These are phyloP conservation scores for Spergularia azorica DNA, from an alignment of 179 eudicot genomes.

Conservation along the genomic window DNA sequence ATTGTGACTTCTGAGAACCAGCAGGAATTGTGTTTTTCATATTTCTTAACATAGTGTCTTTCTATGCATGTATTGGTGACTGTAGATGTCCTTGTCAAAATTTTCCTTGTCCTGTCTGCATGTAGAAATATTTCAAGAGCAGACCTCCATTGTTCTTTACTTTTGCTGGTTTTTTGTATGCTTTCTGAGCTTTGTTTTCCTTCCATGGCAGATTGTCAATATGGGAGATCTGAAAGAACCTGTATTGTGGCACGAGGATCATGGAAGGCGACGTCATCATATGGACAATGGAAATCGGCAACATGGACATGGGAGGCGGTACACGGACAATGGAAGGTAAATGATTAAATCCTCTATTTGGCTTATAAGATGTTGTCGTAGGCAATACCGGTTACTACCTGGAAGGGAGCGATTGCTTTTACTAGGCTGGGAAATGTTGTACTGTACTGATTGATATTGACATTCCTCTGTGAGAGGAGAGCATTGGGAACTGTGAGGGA, in stretches of 20 bases:
- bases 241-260: slow-evolving; percentile 78
- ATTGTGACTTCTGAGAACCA: too few relatives aligned
- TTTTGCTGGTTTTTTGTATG: not conserved
- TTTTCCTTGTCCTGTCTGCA: not conserved
- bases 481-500: too few relatives aligned
- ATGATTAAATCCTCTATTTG: not conserved
- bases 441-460: too few relatives aligned
- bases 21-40: too few relatives aligned
- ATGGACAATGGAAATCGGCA: slow-evolving; percentile 52
- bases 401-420: slow-evolving; percentile 13
- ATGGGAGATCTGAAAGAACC: slow-evolving; percentile 67
- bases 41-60: too few relatives aligned
- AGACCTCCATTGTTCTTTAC: not conserved
- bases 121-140: not conserved
- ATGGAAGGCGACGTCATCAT: slow-evolving; percentile 36
- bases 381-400: not conserved
- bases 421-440: too few relatives aligned
- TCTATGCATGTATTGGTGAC: not conserved
- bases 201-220: slow-evolving; percentile 53
- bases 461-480: too few relatives aligned
- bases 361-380: not conserved
- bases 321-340: slow-evolving; percentile 23
- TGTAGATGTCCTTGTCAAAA: not conserved
- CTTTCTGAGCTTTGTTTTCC: not conserved
- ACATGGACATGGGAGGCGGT: slow-evolving; percentile 16